Conservation (phyloP, 2,329 filamentous ascomycete genomes). For the Exophiala phaeomuriformis region DNA sequence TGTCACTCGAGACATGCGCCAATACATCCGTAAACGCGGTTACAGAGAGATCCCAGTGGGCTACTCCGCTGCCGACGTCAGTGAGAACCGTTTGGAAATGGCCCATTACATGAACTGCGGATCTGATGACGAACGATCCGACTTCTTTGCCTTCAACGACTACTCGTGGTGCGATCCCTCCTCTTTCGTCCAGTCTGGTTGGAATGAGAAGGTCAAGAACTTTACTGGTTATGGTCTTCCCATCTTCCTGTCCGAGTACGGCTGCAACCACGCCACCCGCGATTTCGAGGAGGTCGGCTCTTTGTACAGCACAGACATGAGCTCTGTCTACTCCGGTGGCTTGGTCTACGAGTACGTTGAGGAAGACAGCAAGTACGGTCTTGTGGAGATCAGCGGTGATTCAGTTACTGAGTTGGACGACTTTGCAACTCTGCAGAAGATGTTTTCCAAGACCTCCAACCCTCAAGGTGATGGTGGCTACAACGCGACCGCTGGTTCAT, state of each 20-base stretch:
- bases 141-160: conserved; percentile 87
- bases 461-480: conserved; percentile 54
- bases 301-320: conserved; percentile 80
- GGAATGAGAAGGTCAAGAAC: conserved; percentile 81
- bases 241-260: conserved; percentile 92
- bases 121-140: conserved; percentile 69
- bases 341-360: conserved; percentile 91
- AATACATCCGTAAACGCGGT: conserved; percentile 56
- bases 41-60: conserved; percentile 66
- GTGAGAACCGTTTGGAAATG: conserved; percentile 76
- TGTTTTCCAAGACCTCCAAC: conserved; percentile 44
- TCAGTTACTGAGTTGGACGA: conserved; percentile 54
- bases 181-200: conserved; percentile 63
- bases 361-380: conserved; percentile 71
- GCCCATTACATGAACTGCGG: conserved; percentile 94
- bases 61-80: conserved; percentile 71
- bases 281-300: conserved; percentile 71
- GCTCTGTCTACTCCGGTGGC: conserved; percentile 83
- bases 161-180: conserved; percentile 78
- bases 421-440: conserved; percentile 52
- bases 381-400: conserved; percentile 58
- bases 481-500: conserved; percentile 47
- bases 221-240: conserved; percentile 81
- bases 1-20: conserved; percentile 67
- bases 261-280: conserved; percentile 76